A percentile compares a stretch with the other conserved stretches of the same genome.
These are phyloP conservation scores for Colletotrichum horii DNA, from an alignment of 2,329 filamentous ascomycete genomes.

Conservation along the genomic window DNA sequence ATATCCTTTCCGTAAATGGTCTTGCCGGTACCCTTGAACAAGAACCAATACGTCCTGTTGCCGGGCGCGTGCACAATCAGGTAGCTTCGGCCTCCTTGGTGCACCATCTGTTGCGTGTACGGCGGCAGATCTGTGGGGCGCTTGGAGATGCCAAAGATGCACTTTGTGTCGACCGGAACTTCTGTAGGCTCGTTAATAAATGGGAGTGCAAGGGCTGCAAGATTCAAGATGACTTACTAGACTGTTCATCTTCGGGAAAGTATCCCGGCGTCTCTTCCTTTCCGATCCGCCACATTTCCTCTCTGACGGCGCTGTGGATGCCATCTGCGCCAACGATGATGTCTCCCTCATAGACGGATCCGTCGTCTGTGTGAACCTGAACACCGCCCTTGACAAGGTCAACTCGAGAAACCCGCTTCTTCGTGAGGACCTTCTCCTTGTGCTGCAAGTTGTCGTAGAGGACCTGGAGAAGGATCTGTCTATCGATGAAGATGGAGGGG, in stretches of 20 bases:
- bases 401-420: constrained; percentile 16
- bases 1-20: constrained; percentile 34
- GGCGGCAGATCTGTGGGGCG: not conserved
- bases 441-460: constrained; percentile 38
- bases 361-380: constrained; percentile 34
- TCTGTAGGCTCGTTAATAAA: not conserved
- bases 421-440: constrained; percentile 26
- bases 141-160: constrained; percentile 43
- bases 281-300: constrained; percentile 31
- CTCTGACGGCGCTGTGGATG: constrained; percentile 41
- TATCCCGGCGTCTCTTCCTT: constrained; percentile 26
- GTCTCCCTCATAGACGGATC: constrained; percentile 32
- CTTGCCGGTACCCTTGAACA: constrained; percentile 33
- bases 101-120: not conserved
- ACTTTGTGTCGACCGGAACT: constrained; percentile 23
- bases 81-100: constrained; percentile 26
- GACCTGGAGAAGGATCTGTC: constrained; percentile 37
- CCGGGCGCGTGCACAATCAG: constrained; percentile 35
- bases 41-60: constrained; percentile 39
- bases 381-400: constrained; percentile 21
- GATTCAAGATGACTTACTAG: not conserved
- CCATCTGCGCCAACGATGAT: constrained; percentile 45
- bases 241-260: constrained; percentile 26
- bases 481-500: constrained; percentile 37
- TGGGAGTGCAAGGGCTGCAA: not conserved